Base-by-base conservation (phyloP, 192 early-diverging fungal genomes). In the Coemansia sp. region DNA sequence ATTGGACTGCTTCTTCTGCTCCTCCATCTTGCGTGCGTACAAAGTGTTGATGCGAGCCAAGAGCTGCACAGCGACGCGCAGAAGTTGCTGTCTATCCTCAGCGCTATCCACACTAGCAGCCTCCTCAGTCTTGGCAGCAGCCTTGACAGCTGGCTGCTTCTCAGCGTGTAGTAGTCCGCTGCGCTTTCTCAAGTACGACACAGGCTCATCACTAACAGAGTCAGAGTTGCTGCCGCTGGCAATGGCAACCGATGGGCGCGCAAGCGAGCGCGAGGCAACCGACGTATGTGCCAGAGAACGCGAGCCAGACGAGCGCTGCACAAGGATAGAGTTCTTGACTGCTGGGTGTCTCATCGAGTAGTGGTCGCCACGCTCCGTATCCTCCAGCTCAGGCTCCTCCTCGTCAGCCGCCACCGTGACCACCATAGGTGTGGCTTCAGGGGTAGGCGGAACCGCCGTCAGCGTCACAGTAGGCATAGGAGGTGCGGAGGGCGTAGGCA, bases 131-230 rank as follows among this genome's bases (percentile, higher is more conserved):
- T 24, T 18, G 59, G 33, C 35, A 24, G 38, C 10, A 0, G 42
- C 18, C 33, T 43, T 24, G 36, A 20, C 39, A 40, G 4, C 37
- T 28, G 59, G 60, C 39, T 38, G 46, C 42, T 40, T 51, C 38
- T 21, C n/a, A 24, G 26, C 58, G 21, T 34, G 67, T 1, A n/a
- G 28, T 42, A 79, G 61, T 38, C 64, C 71, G 42, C 59, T 67
- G 55, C 77, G 77, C 53, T 65, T 59, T 42, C 72, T 72, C 64
- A 80, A 46, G 45, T 80, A 80, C 40, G 77, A 80, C 24, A 80
- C 77, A 0, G 77, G 77, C 65, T 80, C 77, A 55, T 80, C 73
- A 20, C 38, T 3, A 10, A 61, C 10, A 37, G 59, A 35, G 26
- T 16, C 37, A 1, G 50, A 1, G 9, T 50, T 50, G 48, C 48